Evolutionary conservation across 345 rosid species (phyloP).

Genomic region (Sonneratia caseolaris): DNA sequence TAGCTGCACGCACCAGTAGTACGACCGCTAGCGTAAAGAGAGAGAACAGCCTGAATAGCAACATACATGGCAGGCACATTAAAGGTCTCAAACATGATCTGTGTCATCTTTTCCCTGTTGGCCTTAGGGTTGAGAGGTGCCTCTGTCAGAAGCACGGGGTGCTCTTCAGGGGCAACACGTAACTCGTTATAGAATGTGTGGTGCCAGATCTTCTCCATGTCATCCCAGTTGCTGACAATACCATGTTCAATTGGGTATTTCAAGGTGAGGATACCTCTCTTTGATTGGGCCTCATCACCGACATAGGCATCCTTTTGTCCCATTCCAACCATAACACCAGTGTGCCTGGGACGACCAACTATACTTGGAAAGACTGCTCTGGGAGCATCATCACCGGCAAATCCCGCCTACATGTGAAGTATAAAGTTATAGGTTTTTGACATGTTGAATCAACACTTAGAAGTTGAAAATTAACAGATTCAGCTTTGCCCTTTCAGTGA

Average conservation of each 20-base stretch:
- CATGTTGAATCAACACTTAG: neutral
- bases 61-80: slow-evolving; percentile 37
- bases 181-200: slow-evolving; percentile 42
- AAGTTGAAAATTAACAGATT: neutral
- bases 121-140: slow-evolving; percentile 47
- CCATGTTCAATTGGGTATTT: slow-evolving; percentile 43
- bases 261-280: slow-evolving; percentile 42
- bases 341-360: slow-evolving; percentile 39
- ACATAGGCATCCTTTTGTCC: slow-evolving; percentile 43
- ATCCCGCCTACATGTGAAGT: slow-evolving; percentile 26
- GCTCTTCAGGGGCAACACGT: slow-evolving; percentile 45
- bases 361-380: slow-evolving; percentile 45
- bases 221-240: slow-evolving; percentile 46
- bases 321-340: slow-evolving; percentile 49
- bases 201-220: slow-evolving; percentile 49
- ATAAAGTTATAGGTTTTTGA: neutral
- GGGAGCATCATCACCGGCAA: slow-evolving; percentile 46
- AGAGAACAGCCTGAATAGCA: slow-evolving; percentile 34
- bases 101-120: slow-evolving; percentile 44
- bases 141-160: slow-evolving; percentile 38
- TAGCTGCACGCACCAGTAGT: slow-evolving; percentile 25
- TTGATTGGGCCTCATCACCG: slow-evolving; percentile 42
- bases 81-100: slow-evolving; percentile 38
- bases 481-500: neutral
- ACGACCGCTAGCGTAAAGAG: slow-evolving; percentile 39